A percentile compares a stretch with the other conserved stretches of the same genome.
Evolutionary conservation across 768 basidiomycete genomes (phyloP).

Genomic region (Pleurotus salmoneostramineus): DNA sequence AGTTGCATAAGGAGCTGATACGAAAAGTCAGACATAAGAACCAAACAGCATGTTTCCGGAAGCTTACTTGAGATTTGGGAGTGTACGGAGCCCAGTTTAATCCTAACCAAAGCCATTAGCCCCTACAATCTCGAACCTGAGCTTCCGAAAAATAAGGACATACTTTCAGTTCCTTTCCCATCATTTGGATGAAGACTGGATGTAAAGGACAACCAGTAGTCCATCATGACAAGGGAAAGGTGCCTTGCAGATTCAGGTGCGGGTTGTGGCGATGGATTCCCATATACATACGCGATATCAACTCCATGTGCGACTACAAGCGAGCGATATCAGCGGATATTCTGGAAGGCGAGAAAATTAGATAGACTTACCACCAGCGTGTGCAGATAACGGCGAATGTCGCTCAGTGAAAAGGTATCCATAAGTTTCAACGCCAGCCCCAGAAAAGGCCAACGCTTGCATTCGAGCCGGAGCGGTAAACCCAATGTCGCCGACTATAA

Average conservation of each 20-base stretch:
- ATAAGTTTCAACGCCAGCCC: too few relatives aligned
- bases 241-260: slow-evolving; percentile 3
- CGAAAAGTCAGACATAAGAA: not conserved
- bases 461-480: too few relatives aligned
- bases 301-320: not conserved
- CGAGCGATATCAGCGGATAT: too few relatives aligned
- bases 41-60: not conserved
- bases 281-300: not conserved
- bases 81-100: not conserved
- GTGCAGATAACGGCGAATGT: too few relatives aligned
- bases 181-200: slow-evolving; percentile 40
- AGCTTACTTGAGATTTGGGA: not conserved
- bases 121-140: not conserved
- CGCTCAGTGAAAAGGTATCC: too few relatives aligned
- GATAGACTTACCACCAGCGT: too few relatives aligned
- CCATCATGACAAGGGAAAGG: slow-evolving; percentile 32
- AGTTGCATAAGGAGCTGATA: not conserved
- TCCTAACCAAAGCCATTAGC: not conserved
- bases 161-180: slow-evolving; percentile 29
- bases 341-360: too few relatives aligned
- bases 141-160: not conserved
- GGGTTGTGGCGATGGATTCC: not conserved
- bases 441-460: too few relatives aligned
- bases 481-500: too few relatives aligned
- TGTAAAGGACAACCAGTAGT: slow-evolving; percentile 33